Base-by-base conservation (phyloP, 805 yeast genomes). In the Barnettozyma siamensis region DNA sequence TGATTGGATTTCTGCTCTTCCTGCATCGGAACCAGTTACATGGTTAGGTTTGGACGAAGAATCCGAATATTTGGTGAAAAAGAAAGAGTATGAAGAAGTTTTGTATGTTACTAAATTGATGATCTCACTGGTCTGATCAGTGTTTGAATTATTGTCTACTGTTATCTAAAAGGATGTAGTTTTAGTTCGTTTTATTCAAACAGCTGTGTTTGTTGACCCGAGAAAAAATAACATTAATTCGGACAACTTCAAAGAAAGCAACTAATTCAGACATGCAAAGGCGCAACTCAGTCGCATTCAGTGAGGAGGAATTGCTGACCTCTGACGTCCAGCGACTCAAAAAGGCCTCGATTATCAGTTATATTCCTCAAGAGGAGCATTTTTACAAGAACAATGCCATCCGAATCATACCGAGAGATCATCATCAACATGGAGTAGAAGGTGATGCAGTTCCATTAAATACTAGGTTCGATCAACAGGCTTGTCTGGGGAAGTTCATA, bases 1-100 rank as follows among this genome's bases (percentile, higher is more conserved):
- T 2, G 43, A 48, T 3, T 84, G 89, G 88, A 67, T 81, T 17
- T 47, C 58, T 0, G 32, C 48, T 0, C 59, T 83, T 33, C 88
- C 88, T 0, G 72, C 66, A n/a, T 45, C 61, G 5, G 69, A 70
- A 33, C 75, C 81, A 2, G 62, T 78, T 33, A 51, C 61, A 2
- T 80, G 84, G 83, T 52, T 78, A 15, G 79, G 75, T 0, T 54
- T 80, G 19, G 62, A 65, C 6, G 66, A 60, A 5, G 69, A 67
- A 12, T 68, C 72, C 7, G 75, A 75, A 36, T 59, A 47, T 10
- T 40, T 57, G 17, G 49, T 69, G 33, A 49, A 45, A 37, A 39
- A 27, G 5, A 35, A 41, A n/a, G 50, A 48, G 15, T 53, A 39
- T 27, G 27, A 20, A 24, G 31, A 29, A 12, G 18, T 34, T 7